Base-by-base conservation (phyloP, 306 rosid species). In the Cucumis hystrix region DNA sequence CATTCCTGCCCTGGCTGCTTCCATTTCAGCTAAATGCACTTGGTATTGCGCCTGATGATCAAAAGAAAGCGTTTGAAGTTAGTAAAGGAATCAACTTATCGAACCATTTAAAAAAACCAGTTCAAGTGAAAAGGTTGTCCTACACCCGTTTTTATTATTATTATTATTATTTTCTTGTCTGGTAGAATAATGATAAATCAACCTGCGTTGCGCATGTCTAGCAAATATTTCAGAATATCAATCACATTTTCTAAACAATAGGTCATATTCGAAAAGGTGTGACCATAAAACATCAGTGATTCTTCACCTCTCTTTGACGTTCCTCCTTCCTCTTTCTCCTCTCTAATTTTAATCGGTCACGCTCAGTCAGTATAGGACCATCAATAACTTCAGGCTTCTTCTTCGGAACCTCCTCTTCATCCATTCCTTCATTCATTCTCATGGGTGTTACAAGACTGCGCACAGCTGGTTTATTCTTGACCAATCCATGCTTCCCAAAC, bases 1-100 rank as follows among this genome's bases (percentile, higher is more conserved):
- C 99, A 95, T 95, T 65, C 99, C 99, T 4, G 88, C 99, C 70
- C 99, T 85, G 7, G 88, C 87, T 5, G 97, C 99, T 82, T 95
- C 91, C 99, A 95, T 95, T 83, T 95, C 99, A 0, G 84, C 96
- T 75, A 95, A 83, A 88, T 95, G 99, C 86, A 88, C 81, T 83
- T 88, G 97, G 83, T 43, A 95, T 82, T 95, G 89, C 8, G 87
- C 91, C 99, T 94, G 86, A 49, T 71, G 43, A 74, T 37, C 6
- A 20, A 82, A 64, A 60, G 21, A 73, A 61, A 69, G 45, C 4
- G 20, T 49, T 40, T 65, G 74, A 76, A 80, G 41, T 57, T 62
- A 56, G 71, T 20, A 65, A 74, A 16, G 15, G 43, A 41, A 61
- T 73, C 59, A 66, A 60, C 6, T n/a, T 37, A 52, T 77, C 56